These are phyloP conservation scores for Karstenula rhodostoma DNA, from an alignment of 2,329 filamentous ascomycete species.

Conservation along the genomic window DNA sequence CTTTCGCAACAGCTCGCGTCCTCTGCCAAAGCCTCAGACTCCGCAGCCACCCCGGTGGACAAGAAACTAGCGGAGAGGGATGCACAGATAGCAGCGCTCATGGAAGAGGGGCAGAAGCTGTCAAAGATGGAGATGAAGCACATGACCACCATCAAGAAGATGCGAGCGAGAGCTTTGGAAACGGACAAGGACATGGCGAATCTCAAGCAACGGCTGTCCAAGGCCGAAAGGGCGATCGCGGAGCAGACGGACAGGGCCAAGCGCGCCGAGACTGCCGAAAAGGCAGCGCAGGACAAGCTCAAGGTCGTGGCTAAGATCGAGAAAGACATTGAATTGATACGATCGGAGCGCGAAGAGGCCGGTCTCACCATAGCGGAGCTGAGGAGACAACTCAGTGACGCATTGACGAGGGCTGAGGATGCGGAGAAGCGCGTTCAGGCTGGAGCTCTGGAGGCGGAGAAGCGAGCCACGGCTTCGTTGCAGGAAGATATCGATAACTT, in stretches of 20 bases:
- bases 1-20: constrained; percentile 82
- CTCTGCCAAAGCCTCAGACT: constrained; percentile 68
- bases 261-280: constrained; percentile 66
- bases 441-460: constrained; percentile 74
- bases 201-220: constrained; percentile 66
- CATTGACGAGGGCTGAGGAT: constrained; percentile 70
- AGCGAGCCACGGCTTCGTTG: constrained; percentile 62
- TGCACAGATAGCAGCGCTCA: constrained; percentile 84
- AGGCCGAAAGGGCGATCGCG: constrained; percentile 70
- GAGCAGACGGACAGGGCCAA: constrained; percentile 69
- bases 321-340: constrained; percentile 68
- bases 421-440: constrained; percentile 72
- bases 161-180: constrained; percentile 64
- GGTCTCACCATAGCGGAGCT: constrained; percentile 73
- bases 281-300: constrained; percentile 64
- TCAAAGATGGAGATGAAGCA: constrained; percentile 88
- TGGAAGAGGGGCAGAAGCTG: constrained; percentile 91
- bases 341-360: constrained; percentile 68
- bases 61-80: constrained; percentile 89
- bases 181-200: constrained; percentile 61
- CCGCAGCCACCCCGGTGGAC: constrained; percentile 57
- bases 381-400: constrained; percentile 72
- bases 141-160: constrained; percentile 80
- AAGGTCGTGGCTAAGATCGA: constrained; percentile 61
- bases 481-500: constrained; percentile 69